phyloP scores from a whole-genome alignment of 805 yeast species.

The Ogataea nakhonphanomensis region DNA sequence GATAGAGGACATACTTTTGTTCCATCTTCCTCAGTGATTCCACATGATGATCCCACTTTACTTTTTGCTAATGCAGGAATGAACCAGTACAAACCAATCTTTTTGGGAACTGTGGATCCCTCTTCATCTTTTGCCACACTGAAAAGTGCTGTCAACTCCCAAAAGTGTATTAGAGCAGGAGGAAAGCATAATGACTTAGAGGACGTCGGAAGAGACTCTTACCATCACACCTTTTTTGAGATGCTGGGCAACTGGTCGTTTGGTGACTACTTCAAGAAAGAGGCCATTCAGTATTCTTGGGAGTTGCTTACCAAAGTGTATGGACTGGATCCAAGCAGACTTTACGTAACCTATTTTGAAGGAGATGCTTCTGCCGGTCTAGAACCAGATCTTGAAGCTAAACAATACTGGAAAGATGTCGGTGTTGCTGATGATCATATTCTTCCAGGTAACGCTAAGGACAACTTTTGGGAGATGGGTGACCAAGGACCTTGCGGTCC shows the following conservation, averaged over 20 bases:
- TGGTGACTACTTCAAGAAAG: constrained; percentile 97
- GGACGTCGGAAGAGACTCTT: constrained; percentile 96
- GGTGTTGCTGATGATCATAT: constrained; percentile 94
- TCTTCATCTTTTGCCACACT: constrained; percentile 78
- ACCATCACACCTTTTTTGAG: constrained; percentile 98
- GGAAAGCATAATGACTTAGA: constrained; percentile 98
- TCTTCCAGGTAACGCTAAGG: constrained; percentile 84
- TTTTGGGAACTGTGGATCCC: constrained; percentile 96
- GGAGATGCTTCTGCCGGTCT: constrained; percentile 83
- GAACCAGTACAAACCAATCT: constrained; percentile 98
- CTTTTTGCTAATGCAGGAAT: constrained; percentile 98
- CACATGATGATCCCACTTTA: constrained; percentile 96
- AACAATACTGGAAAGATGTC: constrained; percentile 74
- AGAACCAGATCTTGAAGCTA: constrained; percentile 92
- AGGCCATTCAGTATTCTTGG: constrained; percentile 89
- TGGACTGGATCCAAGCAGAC: constrained; percentile 71
- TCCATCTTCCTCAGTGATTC: constrained; percentile 92
- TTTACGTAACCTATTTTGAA: constrained; percentile 94
- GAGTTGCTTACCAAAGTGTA: constrained; percentile 83
- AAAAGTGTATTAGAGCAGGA: constrained; percentile 98
- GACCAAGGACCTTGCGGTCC: constrained; percentile 99
- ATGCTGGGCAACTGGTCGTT: constrained; percentile 99
- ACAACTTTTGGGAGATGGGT: constrained; percentile 99
- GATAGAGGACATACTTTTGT: constrained; percentile 71
- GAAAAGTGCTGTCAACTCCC: constrained; percentile 91